Conservation (phyloP, 352 stramenopile genomes). For the Phytophthora colocasiae region DNA sequence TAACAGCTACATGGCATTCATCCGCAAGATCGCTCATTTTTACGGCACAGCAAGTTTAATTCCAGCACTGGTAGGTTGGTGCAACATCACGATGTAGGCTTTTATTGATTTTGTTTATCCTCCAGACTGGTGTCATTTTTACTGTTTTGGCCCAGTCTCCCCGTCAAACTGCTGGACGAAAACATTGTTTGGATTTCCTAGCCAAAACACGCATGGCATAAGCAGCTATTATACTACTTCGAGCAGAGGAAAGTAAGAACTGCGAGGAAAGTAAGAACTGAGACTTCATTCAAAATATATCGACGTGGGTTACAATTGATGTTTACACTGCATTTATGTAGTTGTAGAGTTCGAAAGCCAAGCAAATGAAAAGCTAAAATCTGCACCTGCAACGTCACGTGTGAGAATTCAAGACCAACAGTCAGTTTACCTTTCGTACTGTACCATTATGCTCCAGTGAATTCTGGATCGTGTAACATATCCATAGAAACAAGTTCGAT, state of each 20-base stretch:
- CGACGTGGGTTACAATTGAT: no score
- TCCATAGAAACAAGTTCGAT: neutral
- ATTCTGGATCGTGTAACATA: neutral
- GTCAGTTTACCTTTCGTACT: no score
- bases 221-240: no score
- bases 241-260: no score
- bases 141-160: neutral
- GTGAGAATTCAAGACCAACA: no score
- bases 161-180: conserved; percentile 4
- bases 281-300: no score
- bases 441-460: neutral
- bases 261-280: no score
- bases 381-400: no score
- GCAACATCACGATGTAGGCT: neutral
- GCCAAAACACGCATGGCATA: conserved; percentile 1
- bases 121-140: conserved; percentile 8
- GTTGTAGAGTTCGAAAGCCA: no score
- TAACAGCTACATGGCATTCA: conserved; percentile 40
- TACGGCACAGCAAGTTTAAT: conserved; percentile 32
- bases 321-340: no score
- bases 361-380: no score
- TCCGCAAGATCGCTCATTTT: conserved; percentile 40
- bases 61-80: conserved; percentile 15
- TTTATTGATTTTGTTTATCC: neutral
- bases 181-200: conserved; percentile 7